Percentiles rank a stretch among this genome's conserved stretches.
These are phyloP conservation scores for Mrakiaceae sp. DNA, from an alignment of 1,284 basidiomycete genomes.

Conservation along the genomic window DNA sequence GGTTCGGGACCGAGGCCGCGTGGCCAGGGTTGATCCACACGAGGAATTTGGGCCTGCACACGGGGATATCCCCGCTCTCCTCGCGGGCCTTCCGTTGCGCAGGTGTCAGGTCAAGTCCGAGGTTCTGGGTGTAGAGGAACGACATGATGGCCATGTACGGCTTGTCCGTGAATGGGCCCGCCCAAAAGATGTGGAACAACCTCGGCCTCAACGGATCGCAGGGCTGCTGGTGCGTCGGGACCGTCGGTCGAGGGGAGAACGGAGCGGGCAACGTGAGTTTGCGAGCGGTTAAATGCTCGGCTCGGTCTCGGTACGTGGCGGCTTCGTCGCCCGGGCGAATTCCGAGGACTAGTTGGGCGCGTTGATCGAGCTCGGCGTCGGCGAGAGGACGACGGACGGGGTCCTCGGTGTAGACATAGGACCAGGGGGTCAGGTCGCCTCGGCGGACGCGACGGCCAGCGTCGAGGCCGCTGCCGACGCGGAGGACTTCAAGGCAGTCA, in stretches of 20 bases:
- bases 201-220: slow-evolving; percentile 61
- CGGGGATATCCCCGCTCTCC: slow-evolving; percentile 26
- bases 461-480: slow-evolving; percentile 54
- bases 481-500: slow-evolving; percentile 61
- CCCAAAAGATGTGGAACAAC: slow-evolving; percentile 78
- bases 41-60: slow-evolving; percentile 69
- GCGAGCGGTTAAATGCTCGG: neutral
- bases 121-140: slow-evolving; percentile 69
- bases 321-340: slow-evolving; percentile 14
- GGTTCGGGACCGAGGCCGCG: slow-evolving; percentile 55
- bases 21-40: slow-evolving; percentile 75
- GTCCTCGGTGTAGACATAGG: slow-evolving; percentile 53
- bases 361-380: slow-evolving; percentile 17
- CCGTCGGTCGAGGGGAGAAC: slow-evolving; percentile 27
- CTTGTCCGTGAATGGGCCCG: slow-evolving; percentile 71
- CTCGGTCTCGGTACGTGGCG: slow-evolving; percentile 22
- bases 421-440: slow-evolving; percentile 50
- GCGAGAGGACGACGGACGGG: slow-evolving; percentile 1
- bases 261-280: slow-evolving; percentile 28
- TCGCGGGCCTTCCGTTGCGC: neutral
- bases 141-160: slow-evolving; percentile 66
- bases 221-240: slow-evolving; percentile 32
- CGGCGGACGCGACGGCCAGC: slow-evolving; percentile 47
- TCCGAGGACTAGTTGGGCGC: slow-evolving; percentile 15
- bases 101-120: slow-evolving; percentile 48